Evolutionary conservation across 305 asterid genomes (phyloP), one percentile per base, ranked within the genome.

Genomic region (Petunia hybrid): DNA sequence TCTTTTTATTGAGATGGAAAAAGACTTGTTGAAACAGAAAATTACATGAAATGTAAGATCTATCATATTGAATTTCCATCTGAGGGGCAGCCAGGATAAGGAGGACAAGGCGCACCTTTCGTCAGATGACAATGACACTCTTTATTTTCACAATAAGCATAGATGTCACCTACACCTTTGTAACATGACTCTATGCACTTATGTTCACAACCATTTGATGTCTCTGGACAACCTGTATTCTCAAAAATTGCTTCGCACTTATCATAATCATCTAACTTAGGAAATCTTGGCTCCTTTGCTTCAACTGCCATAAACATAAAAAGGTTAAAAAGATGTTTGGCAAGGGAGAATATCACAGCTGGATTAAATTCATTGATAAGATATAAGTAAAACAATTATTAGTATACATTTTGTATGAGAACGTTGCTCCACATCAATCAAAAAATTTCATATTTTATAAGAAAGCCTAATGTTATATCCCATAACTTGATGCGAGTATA

Each of bases 241-340:
- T 69, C 76, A 69, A 69, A 69, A 22, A 69, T 22, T 69, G 76
- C 76, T 69, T 45, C 76, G 46, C 76, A 69, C 22, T 16, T 43
- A 41, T 56, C 61, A 56, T 56, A 13, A 14, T 56, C 61, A 46
- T 46, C 6, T 22, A 41, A 45, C 2, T 7, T 0, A 9, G 3
- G 2, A 0, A n/a, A 16, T 2, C 3, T 41, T 22, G 39, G 0
- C 16, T 3, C n/a, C 22, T 45, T 46, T 69, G 59, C 41, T 22
- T 69, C 59, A 2, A 45, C 59, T 69, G 9, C 0, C 59, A 69
- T 69, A 56, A 22, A 39, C 13, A 5, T 22, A 10, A 0, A 1
- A 41, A 42, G 6, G 53, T 46, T 46, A 10, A 0, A 53, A 10
- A 53, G 1, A 53, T 5, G 53, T 46, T 46, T 46, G 53, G 53